phyloP scores from a whole-genome alignment of 257 asterid species.

The Agastache rugosa region DNA sequence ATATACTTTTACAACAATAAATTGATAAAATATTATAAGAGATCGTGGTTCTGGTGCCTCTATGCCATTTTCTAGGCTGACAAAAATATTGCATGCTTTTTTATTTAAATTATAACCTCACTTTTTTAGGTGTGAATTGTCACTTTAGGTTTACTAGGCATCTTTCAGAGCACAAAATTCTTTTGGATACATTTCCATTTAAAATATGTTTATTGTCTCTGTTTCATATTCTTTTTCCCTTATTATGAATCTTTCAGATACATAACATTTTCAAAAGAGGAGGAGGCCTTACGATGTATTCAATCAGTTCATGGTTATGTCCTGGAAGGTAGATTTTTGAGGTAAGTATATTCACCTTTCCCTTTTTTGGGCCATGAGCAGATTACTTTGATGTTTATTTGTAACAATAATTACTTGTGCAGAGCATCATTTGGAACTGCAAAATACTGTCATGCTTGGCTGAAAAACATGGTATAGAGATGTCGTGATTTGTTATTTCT shows the following conservation, averaged over 20 bases:
- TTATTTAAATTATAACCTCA: background rate
- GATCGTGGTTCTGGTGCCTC: background rate
- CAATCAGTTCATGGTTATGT: conserved; percentile 90
- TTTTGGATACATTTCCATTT: background rate
- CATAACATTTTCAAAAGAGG: conserved; percentile 86
- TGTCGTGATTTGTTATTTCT: conserved; percentile 30
- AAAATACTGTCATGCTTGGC: conserved; percentile 97
- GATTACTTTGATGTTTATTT: background rate
- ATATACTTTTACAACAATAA: background rate
- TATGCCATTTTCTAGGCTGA: too few relatives aligned
- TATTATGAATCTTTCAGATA: conserved; percentile 57
- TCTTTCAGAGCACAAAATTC: background rate
- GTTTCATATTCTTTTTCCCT: conserved; percentile 15
- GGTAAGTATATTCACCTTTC: conserved; percentile 56
- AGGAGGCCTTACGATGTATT: conserved; percentile 92
- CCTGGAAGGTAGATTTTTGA: conserved; percentile 81
- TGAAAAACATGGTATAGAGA: conserved; percentile 77
- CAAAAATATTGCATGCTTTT: too few relatives aligned
- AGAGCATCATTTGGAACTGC: conserved; percentile 99
- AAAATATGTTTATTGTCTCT: background rate
- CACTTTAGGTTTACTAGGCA: background rate
- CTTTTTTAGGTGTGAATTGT: background rate
- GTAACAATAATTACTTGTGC: conserved; percentile 43
- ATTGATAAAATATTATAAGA: background rate
- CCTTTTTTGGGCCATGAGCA: conserved; percentile 11